Base-by-base conservation (phyloP, 1,284 basidiomycete species). In the Cutaneotrichosporon spelunceum region DNA sequence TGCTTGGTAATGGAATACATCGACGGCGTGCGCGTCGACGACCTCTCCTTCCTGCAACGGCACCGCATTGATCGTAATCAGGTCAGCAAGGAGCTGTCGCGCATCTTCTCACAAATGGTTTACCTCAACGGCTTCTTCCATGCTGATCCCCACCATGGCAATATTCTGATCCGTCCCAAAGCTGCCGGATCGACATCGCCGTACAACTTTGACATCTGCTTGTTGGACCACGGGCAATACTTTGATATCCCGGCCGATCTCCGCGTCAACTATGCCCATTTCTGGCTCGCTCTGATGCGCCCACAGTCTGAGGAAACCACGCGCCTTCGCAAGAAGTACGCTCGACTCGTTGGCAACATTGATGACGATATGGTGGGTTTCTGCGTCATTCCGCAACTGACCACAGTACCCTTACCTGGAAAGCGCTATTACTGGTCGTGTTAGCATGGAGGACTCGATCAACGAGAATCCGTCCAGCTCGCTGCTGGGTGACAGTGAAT, bases 1-100 rank as follows among this genome's bases (percentile, higher is more conserved):
- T 90, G 94, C 19, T 83, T 99, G 65, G 85, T 94, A 57, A 97
- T 98, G 94, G 95, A 98, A 74, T 97, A 77, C 69, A 85, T 86
- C 65, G 84, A 91, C 69, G 96, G 96, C 21, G 88, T 87, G 2
- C 84, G 96, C 16, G 88, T 95, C 3, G 95, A 99, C 74, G 89
- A 98, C 77, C 79, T 97, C 58, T 83, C 83, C 57, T 99, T 91
- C 75, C 83, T 99, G 9, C 87, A 89, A 36, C 80, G 87, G 49
- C 84, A 93, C 68, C 83, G 86, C 57, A 98, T 99, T 69, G 93
- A 99, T 78, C 84, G 95, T 58, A 99, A 97, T 72, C 88, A 89
- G 73, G 93, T 97, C 47, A 88, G 91, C 3, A 81, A 96, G 65
- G 93, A 97, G 78, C 81, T 95, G n/a, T 85, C 88, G 6, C 81